A percentile compares a stretch with the other conserved stretches of the same genome.
These are phyloP conservation scores for Mucor piriformis DNA, from an alignment of 371 early-diverging fungal species.

Conservation along the genomic window DNA sequence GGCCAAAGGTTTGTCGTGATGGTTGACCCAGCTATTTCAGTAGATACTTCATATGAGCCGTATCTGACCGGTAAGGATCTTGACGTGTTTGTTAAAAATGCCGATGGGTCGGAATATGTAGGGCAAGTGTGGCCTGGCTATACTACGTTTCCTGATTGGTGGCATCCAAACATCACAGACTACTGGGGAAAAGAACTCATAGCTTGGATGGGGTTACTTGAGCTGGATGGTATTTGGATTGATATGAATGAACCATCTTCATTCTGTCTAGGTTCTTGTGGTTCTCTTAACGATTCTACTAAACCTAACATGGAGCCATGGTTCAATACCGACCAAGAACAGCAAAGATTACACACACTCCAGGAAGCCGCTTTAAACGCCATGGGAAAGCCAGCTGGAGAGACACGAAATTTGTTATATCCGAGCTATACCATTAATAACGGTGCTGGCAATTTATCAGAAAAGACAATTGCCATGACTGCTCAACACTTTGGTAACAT, in stretches of 20 bases:
- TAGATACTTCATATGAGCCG: slow-evolving; percentile 31
- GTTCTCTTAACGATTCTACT: neutral
- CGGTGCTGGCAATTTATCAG: slow-evolving; percentile 41
- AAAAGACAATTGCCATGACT: slow-evolving; percentile 58
- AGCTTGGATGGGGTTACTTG: slow-evolving; percentile 17
- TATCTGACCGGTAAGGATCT: slow-evolving; percentile 42
- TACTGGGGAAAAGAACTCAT: slow-evolving; percentile 50
- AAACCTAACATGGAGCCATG: slow-evolving; percentile 19
- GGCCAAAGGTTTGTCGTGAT: slow-evolving; percentile 36
- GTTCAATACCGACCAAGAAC: slow-evolving; percentile 18
- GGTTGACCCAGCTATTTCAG: slow-evolving; percentile 58
- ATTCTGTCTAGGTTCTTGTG: slow-evolving; percentile 39
- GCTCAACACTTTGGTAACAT: slow-evolving; percentile 57
- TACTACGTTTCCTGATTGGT: slow-evolving; percentile 68
- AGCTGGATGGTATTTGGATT: slow-evolving; percentile 66
- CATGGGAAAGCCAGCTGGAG: slow-evolving; percentile 20
- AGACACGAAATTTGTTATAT: slow-evolving; percentile 30
- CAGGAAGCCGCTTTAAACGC: slow-evolving; percentile 22
- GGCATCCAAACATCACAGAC: slow-evolving; percentile 50
- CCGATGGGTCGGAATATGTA: slow-evolving; percentile 40
- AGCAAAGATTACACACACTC: slow-evolving; percentile 15
- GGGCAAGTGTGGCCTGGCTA: slow-evolving; percentile 75
- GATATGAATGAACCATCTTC: slow-evolving; percentile 70
- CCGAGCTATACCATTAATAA: slow-evolving; percentile 38
- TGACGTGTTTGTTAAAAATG: slow-evolving; percentile 52